Evolutionary conservation across 148 eudicot species (phyloP), one percentile per base, ranked within the genome.

Genomic region (Rhododendron henanense): DNA sequence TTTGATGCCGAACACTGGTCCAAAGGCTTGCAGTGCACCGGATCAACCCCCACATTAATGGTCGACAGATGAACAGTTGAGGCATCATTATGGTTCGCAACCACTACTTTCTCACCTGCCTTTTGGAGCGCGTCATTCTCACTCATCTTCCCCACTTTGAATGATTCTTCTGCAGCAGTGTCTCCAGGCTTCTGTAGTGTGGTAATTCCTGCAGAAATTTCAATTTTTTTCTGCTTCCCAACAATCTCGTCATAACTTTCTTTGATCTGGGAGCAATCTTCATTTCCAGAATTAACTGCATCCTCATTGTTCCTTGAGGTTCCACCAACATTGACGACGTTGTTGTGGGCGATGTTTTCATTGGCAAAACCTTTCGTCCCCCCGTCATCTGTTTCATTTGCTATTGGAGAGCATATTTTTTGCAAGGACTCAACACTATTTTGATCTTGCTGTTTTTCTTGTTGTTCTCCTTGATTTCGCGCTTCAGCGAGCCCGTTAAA

Each of bases 41-140:
- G 25, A 78, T 78, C 33, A 78, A 45, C 5, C 81, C 81, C 81
- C 48, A 23, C 81, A 78, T 78, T 78, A 78, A 23, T 78, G n/a
- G 51, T 23, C 6, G 16, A 78, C 33, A 10, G 48, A 78, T 78
- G 81, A 45, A 78, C 53, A 78, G 81, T 23, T 78, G 81, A 78
- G 53, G 81, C 81, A 78, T 78, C 31, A 45, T 78, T 78, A 23
- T 78, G 33, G 81, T 21, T 78, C 5, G 9, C 16, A 21, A n/a
- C 55, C 25, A 53, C 81, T 78, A 47, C 55, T 78, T 23, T 78
- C 81, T 44, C 81, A 78, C 16, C 4, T 23, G 25, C 25, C 81
- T 78, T 41, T 44, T 45, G 28, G 18, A 78, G 81, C 5, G 81
- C 53, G 53, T 78, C 81, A 78, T 44, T 45, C 14, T 77, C 50